A percentile compares a stretch with the other conserved stretches of the same genome.
These are phyloP conservation scores for Stentor coeruleus DNA, from an alignment of 73 alveolate genomes.

Conservation along the genomic window DNA sequence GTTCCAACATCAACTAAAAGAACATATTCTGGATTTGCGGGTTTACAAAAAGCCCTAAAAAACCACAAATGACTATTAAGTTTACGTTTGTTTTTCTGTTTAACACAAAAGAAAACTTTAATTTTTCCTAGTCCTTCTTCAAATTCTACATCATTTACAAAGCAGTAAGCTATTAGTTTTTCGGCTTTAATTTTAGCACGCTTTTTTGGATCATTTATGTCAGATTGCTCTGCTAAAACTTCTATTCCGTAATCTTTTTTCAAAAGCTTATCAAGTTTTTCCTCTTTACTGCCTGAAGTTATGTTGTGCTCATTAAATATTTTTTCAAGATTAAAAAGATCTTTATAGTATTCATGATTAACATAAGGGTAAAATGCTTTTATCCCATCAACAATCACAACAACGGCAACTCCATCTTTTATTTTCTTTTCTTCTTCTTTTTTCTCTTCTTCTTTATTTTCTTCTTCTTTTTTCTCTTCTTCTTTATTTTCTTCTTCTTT, in stretches of 20 bases:
- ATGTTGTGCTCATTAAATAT: too few species aligned
- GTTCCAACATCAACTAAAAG: slow-evolving; percentile 25
- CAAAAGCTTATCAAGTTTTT: too few species aligned
- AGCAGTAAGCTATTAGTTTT: not conserved
- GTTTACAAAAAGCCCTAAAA: slow-evolving; percentile 24
- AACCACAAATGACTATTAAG: slow-evolving; percentile 24
- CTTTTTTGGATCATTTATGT: too few species aligned
- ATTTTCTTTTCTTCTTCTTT: not conserved
- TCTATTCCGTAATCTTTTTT: not conserved
- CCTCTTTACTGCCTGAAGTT: too few species aligned
- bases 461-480: too few species aligned
- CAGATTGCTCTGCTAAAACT: too few species aligned
- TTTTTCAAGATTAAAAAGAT: too few species aligned
- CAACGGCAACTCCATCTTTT: not conserved
- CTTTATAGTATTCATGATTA: too few species aligned
- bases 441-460: too few species aligned
- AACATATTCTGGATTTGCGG: not conserved
- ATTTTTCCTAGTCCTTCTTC: not conserved
- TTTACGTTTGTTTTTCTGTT: not conserved
- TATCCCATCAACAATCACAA: slow-evolving; percentile 1
- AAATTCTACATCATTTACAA: not conserved
- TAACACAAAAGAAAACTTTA: not conserved
- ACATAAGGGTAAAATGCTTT: too few species aligned
- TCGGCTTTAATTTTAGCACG: not conserved
- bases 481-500: too few species aligned